Evolutionary conservation across 768 basidiomycete species (phyloP).

Genomic region (Russula earlei): DNA sequence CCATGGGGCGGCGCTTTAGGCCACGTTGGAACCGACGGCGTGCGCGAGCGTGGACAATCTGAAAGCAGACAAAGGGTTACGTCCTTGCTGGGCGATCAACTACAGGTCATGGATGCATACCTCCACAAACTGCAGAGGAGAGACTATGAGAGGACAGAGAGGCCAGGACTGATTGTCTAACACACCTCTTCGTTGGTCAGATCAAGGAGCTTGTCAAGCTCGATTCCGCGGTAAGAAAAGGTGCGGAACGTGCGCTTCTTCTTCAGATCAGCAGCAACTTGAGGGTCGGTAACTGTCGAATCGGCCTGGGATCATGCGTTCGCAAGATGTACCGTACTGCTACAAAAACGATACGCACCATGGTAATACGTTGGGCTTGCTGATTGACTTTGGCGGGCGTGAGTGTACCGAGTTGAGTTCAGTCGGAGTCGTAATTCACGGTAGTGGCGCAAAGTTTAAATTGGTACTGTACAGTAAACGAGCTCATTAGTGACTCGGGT

Average conservation of each 20-base stretch:
- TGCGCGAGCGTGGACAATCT: slow-evolving; percentile 96
- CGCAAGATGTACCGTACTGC: neutral
- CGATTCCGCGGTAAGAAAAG: slow-evolving; percentile 96
- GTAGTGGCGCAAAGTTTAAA: slow-evolving; percentile 34
- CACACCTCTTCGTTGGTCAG: slow-evolving; percentile 90
- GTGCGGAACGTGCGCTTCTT: slow-evolving; percentile 98
- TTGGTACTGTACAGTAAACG: slow-evolving; percentile 52
- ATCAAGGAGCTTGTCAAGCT: slow-evolving; percentile 97
- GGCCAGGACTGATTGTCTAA: slow-evolving; percentile 17
- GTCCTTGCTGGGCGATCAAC: neutral
- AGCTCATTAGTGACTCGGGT: neutral
- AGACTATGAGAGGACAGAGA: neutral
- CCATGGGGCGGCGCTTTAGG: slow-evolving; percentile 96
- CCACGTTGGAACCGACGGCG: slow-evolving; percentile 98
- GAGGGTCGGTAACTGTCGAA: slow-evolving; percentile 76
- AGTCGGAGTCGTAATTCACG: slow-evolving; percentile 22
- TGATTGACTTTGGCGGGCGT: neutral
- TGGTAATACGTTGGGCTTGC: slow-evolving; percentile 9
- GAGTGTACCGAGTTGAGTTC: slow-evolving; percentile 18
- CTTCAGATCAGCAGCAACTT: slow-evolving; percentile 94
- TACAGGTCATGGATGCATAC: slow-evolving; percentile 34
- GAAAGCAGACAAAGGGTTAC: neutral
- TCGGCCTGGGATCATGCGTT: slow-evolving; percentile 51
- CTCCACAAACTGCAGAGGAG: slow-evolving; percentile 56
- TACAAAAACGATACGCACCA: slow-evolving; percentile 13